These are phyloP conservation scores for Sordariomycetes sp. DNA, from an alignment of 2,329 filamentous ascomycete genomes.

Conservation along the genomic window DNA sequence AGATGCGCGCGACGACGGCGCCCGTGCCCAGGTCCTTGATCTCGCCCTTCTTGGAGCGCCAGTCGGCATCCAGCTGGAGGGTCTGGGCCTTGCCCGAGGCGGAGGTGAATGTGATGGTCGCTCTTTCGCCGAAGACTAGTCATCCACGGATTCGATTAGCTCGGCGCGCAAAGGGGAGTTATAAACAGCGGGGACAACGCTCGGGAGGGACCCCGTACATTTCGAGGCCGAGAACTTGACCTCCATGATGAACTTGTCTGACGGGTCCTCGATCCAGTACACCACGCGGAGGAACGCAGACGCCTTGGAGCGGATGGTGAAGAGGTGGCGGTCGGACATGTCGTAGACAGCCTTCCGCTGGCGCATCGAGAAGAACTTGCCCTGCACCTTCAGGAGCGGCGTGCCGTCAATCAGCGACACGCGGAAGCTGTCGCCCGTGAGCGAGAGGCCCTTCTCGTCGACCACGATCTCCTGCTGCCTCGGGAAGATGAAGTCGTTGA, in stretches of 20 bases:
- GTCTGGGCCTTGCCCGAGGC: slow-evolving; percentile 27
- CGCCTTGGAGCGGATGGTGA: slow-evolving; percentile 45
- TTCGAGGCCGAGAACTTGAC: slow-evolving; percentile 33
- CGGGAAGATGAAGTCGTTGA: slow-evolving; percentile 23
- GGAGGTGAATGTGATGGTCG: slow-evolving; percentile 46
- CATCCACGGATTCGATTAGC: not conserved
- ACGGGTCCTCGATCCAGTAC: slow-evolving; percentile 35
- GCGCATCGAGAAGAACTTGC: slow-evolving; percentile 39
- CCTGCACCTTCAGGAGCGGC: slow-evolving; percentile 44
- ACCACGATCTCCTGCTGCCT: slow-evolving; percentile 40
- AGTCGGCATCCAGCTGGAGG: slow-evolving; percentile 51
- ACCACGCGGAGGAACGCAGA: slow-evolving; percentile 36
- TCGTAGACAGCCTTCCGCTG: slow-evolving; percentile 46
- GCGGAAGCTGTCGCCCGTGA: slow-evolving; percentile 54
- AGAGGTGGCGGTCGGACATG: slow-evolving; percentile 40
- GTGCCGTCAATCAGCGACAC: slow-evolving; percentile 44
- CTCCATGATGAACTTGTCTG: slow-evolving; percentile 36
- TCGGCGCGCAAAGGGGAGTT: no score
- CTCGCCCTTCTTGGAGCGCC: slow-evolving; percentile 43
- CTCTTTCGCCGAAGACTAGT: slow-evolving; percentile 41
- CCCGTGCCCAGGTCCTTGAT: slow-evolving; percentile 43
- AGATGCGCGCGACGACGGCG: slow-evolving; percentile 44
- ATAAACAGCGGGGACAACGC: not conserved
- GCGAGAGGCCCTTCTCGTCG: slow-evolving; percentile 50
- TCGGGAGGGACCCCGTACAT: slow-evolving; percentile 22